A percentile compares a stretch with the other conserved stretches of the same genome.
Evolutionary conservation across 2,329 filamentous ascomycete species (phyloP).

Genomic region (Waltergamsia citrina): DNA sequence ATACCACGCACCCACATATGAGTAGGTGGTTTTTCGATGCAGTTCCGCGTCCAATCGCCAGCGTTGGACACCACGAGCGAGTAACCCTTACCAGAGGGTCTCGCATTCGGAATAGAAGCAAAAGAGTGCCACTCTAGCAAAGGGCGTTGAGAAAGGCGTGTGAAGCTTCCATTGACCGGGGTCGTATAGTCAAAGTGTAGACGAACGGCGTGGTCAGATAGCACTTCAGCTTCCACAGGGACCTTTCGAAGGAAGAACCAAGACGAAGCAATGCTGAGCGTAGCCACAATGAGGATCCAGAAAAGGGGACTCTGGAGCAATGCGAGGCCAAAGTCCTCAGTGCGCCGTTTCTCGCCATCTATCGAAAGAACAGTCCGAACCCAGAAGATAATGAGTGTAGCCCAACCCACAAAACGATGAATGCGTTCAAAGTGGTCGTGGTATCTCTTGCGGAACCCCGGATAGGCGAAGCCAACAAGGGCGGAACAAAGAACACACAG

Average conservation of each 20-base stretch:
- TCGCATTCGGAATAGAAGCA: constrained; percentile 45
- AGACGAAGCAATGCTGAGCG: constrained; percentile 52
- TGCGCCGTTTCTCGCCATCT: constrained; percentile 18
- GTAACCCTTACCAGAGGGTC: constrained; percentile 30
- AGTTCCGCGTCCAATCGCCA: constrained; percentile 64
- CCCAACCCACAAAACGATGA: constrained; percentile 62
- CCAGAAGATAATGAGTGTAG: constrained; percentile 50
- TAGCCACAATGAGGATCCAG: constrained; percentile 54
- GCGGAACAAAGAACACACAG: constrained; percentile 41
- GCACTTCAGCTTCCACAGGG: constrained; percentile 47
- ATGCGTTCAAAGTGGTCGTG: constrained; percentile 58
- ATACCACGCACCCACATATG: constrained; percentile 55
- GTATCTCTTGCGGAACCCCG: constrained; percentile 42
- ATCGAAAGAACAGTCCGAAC: constrained; percentile 41
- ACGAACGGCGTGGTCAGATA: constrained; percentile 58
- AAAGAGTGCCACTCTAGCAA: constrained; percentile 60
- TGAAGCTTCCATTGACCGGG: constrained; percentile 22
- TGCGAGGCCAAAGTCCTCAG: constrained; percentile 14
- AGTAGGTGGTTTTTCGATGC: constrained; percentile 47
- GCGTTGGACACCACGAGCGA: constrained; percentile 56
- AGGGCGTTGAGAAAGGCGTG: constrained; percentile 45
- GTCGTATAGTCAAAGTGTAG: constrained; percentile 53
- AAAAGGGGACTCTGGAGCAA: constrained; percentile 27
- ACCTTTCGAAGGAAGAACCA: constrained; percentile 59
- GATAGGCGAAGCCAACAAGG: constrained; percentile 51